Conservation (phyloP, 768 basidiomycete genomes). For the Lactifluus rugatus region DNA sequence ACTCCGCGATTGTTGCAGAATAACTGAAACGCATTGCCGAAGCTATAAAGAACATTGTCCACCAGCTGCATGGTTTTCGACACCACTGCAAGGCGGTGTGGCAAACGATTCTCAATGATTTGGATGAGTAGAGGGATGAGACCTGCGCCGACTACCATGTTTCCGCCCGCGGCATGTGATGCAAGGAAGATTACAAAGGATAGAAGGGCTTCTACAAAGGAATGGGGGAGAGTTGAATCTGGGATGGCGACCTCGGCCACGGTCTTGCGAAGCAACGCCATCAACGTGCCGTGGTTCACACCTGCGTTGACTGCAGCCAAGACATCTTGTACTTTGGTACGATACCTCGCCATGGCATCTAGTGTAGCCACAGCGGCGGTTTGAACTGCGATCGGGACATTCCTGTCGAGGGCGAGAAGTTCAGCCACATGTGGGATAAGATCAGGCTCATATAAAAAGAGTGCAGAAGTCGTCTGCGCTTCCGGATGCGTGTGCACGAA, state of each 20-base stretch:
- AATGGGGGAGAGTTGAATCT: slow-evolving; percentile 55
- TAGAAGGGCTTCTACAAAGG: slow-evolving; percentile 76
- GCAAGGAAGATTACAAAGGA: slow-evolving; percentile 83
- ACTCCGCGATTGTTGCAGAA: slow-evolving; percentile 83
- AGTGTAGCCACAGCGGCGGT: slow-evolving; percentile 82
- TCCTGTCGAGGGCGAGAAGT: slow-evolving; percentile 71
- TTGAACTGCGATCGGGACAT: slow-evolving; percentile 63
- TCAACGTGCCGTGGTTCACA: slow-evolving; percentile 90
- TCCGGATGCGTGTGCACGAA: slow-evolving; percentile 85
- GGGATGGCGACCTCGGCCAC: slow-evolving; percentile 61
- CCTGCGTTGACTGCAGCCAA: slow-evolving; percentile 87
- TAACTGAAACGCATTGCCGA: slow-evolving; percentile 75
- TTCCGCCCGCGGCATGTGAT: slow-evolving; percentile 74
- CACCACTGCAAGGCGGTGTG: slow-evolving; percentile 61
- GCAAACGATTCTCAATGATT: slow-evolving; percentile 68
- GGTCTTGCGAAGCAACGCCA: slow-evolving; percentile 79
- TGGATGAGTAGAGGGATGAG: slow-evolving; percentile 84
- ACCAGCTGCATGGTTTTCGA: slow-evolving; percentile 88
- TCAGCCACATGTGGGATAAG: slow-evolving; percentile 83
- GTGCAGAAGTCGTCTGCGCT: slow-evolving; percentile 60
- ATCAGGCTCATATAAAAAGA: slow-evolving; percentile 95
- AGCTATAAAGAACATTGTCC: slow-evolving; percentile 87
- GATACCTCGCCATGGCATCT: slow-evolving; percentile 82
- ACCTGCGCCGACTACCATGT: slow-evolving; percentile 93
- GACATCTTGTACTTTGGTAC: slow-evolving; percentile 76